Evolutionary conservation across 2,329 filamentous ascomycete genomes (phyloP), one percentile per base, ranked within the genome.

Genomic region (Zasmidium angulare): DNA sequence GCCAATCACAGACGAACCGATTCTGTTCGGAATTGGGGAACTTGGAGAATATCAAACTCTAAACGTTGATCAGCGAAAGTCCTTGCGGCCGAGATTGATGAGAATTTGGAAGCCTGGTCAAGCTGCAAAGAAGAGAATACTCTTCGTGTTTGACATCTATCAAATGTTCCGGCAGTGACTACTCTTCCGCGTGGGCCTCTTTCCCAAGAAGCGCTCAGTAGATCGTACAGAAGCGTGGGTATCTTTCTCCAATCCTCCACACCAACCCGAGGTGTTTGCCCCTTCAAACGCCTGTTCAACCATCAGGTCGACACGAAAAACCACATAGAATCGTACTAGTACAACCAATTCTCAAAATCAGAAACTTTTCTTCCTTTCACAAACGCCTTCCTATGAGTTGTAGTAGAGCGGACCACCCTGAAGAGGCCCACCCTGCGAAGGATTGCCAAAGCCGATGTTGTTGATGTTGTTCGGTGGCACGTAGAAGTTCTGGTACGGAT

Each of bases 401-500:
- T 55, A 55, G 23, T 55, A 55, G 22, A 55, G 17, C n/a, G n/a
- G 22, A 2, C 53, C 53, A 17, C 47, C 40, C 22, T 53, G 51
- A 14, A 43, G n/a, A 9, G 36, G 36, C 14, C 36, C 36, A 4
- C 36, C 36, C n/a, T 43, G 36, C 6, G 36, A 10, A 11, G 43
- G 43, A 17, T 55, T 43, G 29, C 40, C 23, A 36, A 46, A 55
- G 46, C 53, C 53, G 43, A 55, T 26, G 22, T 59, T n/a, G 52
- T 36, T 36, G 29, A 48, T n/a, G n/a, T 29, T 29, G 26, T 65
- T 65, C 21, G 90, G 89, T 36, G 89, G 87, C 63, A 91, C 87
- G 68, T 93, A 96, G 75, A 88, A 88, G 53, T 87, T 86, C 70
- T 91, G 88, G 70, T 95, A 96, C 1, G 91, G 90, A 74, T 93